phyloP scores from a whole-genome alignment of 106 monocot genomes.

The Dactylorhiza incarnata region DNA sequence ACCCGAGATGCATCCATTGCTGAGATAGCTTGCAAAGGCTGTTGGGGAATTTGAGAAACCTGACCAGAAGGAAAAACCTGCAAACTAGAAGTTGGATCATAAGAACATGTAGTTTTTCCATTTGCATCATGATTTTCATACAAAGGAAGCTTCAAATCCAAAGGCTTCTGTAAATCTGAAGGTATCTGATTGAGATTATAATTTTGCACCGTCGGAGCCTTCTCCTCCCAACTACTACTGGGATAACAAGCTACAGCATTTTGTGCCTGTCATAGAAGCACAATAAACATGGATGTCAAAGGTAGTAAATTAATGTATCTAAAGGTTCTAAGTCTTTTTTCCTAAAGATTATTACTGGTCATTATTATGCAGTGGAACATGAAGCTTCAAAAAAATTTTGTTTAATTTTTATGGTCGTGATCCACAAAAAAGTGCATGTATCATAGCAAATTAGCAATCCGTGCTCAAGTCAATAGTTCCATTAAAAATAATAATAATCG shows the following conservation, averaged over 20 bases:
- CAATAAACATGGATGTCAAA: slow-evolving; percentile 1
- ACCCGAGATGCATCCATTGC: slow-evolving; percentile 34
- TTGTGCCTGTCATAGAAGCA: slow-evolving; percentile 29
- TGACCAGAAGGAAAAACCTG: slow-evolving; percentile 44
- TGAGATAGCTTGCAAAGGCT: slow-evolving; percentile 28
- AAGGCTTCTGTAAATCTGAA: slow-evolving; percentile 35
- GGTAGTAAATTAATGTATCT: not conserved
- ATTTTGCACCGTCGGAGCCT: slow-evolving; percentile 23
- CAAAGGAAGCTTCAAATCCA: slow-evolving; percentile 19
- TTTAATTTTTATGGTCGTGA: not conserved
- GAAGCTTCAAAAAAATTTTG: not conserved
- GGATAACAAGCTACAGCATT: slow-evolving; percentile 10
- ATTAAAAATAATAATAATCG: not conserved
- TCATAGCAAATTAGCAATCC: not conserved
- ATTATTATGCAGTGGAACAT: not conserved
- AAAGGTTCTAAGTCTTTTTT: not conserved
- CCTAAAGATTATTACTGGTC: not conserved
- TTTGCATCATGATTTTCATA: slow-evolving; percentile 24
- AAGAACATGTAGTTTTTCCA: slow-evolving; percentile 21
- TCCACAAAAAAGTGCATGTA: not conserved
- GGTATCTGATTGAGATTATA: slow-evolving; percentile 34
- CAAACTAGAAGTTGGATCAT: slow-evolving; percentile 22
- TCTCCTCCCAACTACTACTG: slow-evolving; percentile 22
- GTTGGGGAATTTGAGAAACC: slow-evolving; percentile 38
- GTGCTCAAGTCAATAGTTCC: not conserved